A percentile compares a stretch with the other conserved stretches of the same genome.
These are phyloP conservation scores for Cryptococcus jaspeensis DNA, from an alignment of 1,284 basidiomycete species.

Conservation along the genomic window DNA sequence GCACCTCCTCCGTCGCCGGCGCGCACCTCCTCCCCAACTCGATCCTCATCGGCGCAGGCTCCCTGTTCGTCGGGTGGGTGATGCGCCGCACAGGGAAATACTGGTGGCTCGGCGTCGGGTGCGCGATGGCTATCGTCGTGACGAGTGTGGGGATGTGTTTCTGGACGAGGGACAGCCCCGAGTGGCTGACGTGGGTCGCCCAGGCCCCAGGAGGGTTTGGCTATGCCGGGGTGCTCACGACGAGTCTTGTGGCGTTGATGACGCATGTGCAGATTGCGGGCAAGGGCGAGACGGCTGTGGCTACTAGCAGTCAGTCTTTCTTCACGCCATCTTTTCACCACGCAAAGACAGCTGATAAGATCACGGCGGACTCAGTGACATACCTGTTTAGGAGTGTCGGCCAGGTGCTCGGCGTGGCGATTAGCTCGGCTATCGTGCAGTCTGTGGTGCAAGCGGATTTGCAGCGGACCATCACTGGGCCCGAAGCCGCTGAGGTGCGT, in stretches of 20 bases:
- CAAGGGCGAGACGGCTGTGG: conserved; percentile 58
- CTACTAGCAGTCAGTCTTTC: conserved; percentile 70
- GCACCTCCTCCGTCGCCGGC: conserved; percentile 72
- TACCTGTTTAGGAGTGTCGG: conserved; percentile 87
- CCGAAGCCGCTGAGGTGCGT: conserved; percentile 66
- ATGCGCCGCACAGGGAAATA: conserved; percentile 82
- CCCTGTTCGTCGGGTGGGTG: conserved; percentile 78
- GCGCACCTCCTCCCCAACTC: conserved; percentile 74
- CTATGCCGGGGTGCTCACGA: conserved; percentile 39
- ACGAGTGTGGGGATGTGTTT: conserved; percentile 28
- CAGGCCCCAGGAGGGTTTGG: conserved; percentile 38
- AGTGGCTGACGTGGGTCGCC: conserved; percentile 43
- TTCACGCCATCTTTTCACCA: neutral
- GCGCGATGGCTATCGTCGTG: conserved; percentile 21
- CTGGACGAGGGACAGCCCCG: conserved; percentile 54
- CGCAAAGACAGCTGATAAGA: neutral
- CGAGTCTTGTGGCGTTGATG: conserved; percentile 42
- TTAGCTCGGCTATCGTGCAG: conserved; percentile 76
- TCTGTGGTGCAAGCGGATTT: conserved; percentile 68
- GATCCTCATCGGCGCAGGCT: conserved; percentile 70
- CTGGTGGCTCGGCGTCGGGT: conserved; percentile 57
- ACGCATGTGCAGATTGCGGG: conserved; percentile 35
- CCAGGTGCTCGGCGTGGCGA: conserved; percentile 84
- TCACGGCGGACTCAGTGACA: conserved; percentile 62
- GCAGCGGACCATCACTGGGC: conserved; percentile 65